Percentiles rank a stretch among this genome's conserved stretches.
phyloP scores from a whole-genome alignment of 352 stramenopile species.

The Phytophthora sp. region DNA sequence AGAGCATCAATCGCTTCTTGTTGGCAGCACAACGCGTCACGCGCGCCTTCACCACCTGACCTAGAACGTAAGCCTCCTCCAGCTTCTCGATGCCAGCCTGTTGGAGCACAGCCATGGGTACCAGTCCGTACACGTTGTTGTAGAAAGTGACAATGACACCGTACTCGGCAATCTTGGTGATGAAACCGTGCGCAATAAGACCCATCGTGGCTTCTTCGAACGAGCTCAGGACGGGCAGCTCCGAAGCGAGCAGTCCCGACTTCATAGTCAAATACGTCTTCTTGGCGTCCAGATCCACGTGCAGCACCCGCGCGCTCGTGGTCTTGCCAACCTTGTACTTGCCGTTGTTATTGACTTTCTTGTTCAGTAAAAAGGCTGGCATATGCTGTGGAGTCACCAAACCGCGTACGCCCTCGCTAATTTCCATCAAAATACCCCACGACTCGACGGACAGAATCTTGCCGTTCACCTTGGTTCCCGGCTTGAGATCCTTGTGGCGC shows the following conservation, averaged over 20 bases:
- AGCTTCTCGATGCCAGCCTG: conserved; percentile 85
- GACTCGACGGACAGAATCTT: conserved; percentile 84
- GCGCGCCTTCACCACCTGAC: conserved; percentile 86
- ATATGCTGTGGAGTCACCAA: conserved; percentile 81
- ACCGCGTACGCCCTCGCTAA: conserved; percentile 86
- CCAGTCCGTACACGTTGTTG: conserved; percentile 94
- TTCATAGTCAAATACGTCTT: conserved; percentile 94
- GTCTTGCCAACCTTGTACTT: conserved; percentile 85
- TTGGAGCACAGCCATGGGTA: conserved; percentile 86
- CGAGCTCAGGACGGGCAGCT: conserved; percentile 76
- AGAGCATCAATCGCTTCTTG: conserved; percentile 89
- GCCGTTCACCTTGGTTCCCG: conserved; percentile 75
- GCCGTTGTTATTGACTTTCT: conserved; percentile 60
- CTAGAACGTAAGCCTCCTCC: conserved; percentile 83
- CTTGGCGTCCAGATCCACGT: conserved; percentile 89
- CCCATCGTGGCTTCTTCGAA: conserved; percentile 79
- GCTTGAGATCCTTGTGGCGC: conserved; percentile 77
- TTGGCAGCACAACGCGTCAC: conserved; percentile 76
- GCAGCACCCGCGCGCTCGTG: conserved; percentile 81
- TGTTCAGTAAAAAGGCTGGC: conserved; percentile 73
- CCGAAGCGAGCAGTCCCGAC: conserved; percentile 78
- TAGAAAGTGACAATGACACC: conserved; percentile 96
- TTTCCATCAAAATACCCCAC: conserved; percentile 86
- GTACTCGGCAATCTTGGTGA: conserved; percentile 94
- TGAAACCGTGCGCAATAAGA: conserved; percentile 87